A percentile compares a stretch with the other conserved stretches of the same genome.
Conservation (phyloP, 2,329 filamentous ascomycete species). For the Phyllosticta citrichinensis region DNA sequence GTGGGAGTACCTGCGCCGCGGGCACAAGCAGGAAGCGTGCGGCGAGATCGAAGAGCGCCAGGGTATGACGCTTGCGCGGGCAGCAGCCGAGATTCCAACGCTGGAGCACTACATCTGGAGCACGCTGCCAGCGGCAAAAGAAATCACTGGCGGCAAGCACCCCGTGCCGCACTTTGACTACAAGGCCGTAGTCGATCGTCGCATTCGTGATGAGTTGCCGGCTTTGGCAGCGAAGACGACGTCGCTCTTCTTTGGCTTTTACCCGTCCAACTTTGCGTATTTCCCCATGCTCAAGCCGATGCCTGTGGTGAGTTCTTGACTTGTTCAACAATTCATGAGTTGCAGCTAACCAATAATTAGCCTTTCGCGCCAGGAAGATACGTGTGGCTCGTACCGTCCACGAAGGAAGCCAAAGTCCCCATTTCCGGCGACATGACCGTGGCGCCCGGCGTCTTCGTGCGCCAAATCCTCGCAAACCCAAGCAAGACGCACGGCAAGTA, state of each 20-base stretch:
- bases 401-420: constrained; percentile 17
- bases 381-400: constrained; percentile 19
- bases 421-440: constrained; percentile 21
- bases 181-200: constrained; percentile 33
- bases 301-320: constrained; percentile 14
- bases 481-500: constrained; percentile 18
- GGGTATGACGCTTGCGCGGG: constrained; percentile 34
- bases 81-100: constrained; percentile 27
- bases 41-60: constrained; percentile 30
- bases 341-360: background rate
- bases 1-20: constrained; percentile 16
- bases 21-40: constrained; percentile 22
- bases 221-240: constrained; percentile 19
- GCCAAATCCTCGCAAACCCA: constrained; percentile 16
- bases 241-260: constrained; percentile 22
- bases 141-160: constrained; percentile 23
- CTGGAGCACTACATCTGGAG: constrained; percentile 39
- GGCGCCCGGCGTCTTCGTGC: constrained; percentile 22
- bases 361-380: constrained; percentile 15
- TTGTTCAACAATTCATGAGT: background rate
- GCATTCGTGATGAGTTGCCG: constrained; percentile 28
- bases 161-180: constrained; percentile 34
- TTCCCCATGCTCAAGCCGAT: constrained; percentile 19
- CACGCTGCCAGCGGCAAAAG: constrained; percentile 30
- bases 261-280: constrained; percentile 22